These are phyloP conservation scores for Peribolospora kevripleyi DNA, from an alignment of 768 basidiomycete species.

Conservation along the genomic window DNA sequence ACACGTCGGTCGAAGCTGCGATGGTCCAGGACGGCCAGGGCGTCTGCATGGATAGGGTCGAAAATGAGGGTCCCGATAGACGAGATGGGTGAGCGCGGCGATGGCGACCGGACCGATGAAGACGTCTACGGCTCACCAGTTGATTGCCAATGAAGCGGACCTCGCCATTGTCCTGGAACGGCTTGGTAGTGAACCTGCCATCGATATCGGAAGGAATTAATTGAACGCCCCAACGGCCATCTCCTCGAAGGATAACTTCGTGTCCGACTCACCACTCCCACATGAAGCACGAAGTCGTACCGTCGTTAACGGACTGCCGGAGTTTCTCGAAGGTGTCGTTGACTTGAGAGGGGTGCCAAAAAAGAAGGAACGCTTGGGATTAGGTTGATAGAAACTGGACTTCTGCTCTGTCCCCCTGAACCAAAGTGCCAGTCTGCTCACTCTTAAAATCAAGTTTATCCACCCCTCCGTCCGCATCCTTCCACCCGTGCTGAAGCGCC, in stretches of 20 bases:
- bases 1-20: slow-evolving; percentile 46
- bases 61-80: not conserved
- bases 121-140: too few species aligned
- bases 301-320: slow-evolving; percentile 66
- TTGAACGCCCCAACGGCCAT: not conserved
- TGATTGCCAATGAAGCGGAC: slow-evolving; percentile 47
- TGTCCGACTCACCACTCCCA: slow-evolving; percentile 43
- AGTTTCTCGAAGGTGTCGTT: slow-evolving; percentile 52
- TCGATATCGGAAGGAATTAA: not conserved
- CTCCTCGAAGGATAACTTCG: not conserved
- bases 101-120: too few species aligned
- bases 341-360: slow-evolving; percentile 23
- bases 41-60: slow-evolving; percentile 26
- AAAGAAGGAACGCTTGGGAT: not conserved
- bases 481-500: slow-evolving; percentile 69
- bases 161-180: slow-evolving; percentile 53
- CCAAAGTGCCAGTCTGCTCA: slow-evolving; percentile 1
- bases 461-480: slow-evolving; percentile 10
- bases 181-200: slow-evolving; percentile 45
- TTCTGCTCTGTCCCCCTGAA: not conserved
- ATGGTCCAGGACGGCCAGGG: slow-evolving; percentile 97
- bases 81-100: too few species aligned
- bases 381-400: slow-evolving; percentile 19
- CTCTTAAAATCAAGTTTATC: slow-evolving; percentile 14
- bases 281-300: slow-evolving; percentile 71